Conservation (phyloP, 1,284 basidiomycete species). For the Anthracocystis walkeri region DNA sequence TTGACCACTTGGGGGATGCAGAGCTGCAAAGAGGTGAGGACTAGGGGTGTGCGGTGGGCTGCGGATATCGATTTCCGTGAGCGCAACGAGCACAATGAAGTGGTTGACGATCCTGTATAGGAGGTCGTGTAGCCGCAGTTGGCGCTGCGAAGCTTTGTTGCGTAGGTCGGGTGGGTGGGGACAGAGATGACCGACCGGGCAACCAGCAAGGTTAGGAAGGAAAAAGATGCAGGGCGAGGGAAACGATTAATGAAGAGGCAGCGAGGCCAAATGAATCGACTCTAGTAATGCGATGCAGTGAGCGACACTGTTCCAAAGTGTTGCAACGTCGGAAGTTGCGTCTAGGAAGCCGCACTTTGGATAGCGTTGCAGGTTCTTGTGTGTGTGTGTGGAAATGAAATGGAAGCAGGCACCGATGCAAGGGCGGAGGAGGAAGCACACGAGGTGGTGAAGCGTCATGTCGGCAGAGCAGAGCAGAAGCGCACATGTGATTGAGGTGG, state of each 20-base stretch:
- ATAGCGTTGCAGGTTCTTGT: neutral
- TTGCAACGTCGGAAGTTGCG: constrained; percentile 35
- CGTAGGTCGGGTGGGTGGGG: constrained; percentile 25
- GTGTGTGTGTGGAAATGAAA: constrained; percentile 13
- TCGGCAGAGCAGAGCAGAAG: neutral
- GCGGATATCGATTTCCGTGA: constrained; percentile 37
- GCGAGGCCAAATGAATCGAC: constrained; percentile 26
- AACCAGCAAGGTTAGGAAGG: constrained; percentile 47
- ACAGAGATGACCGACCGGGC: constrained; percentile 39
- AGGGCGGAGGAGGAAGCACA: neutral
- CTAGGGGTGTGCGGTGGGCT: constrained; percentile 4
- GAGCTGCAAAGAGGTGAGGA: constrained; percentile 10
- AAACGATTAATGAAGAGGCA: constrained; percentile 23
- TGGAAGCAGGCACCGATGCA: constrained; percentile 7
- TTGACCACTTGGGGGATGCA: neutral
- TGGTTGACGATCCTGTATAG: constrained; percentile 8
- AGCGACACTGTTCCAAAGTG: constrained; percentile 2
- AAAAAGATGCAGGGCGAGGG: constrained; percentile 35
- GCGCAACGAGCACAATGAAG: neutral
- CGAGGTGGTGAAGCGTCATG: constrained; percentile 5
- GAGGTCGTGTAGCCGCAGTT: constrained; percentile 23
- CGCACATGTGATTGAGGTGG: neutral
- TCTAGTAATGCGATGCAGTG: constrained; percentile 17
- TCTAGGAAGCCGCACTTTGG: constrained; percentile 19
- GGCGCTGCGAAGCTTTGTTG: constrained; percentile 28